These are phyloP conservation scores for Clonostachys solani DNA, from an alignment of 2,329 filamentous ascomycete species.

Conservation along the genomic window DNA sequence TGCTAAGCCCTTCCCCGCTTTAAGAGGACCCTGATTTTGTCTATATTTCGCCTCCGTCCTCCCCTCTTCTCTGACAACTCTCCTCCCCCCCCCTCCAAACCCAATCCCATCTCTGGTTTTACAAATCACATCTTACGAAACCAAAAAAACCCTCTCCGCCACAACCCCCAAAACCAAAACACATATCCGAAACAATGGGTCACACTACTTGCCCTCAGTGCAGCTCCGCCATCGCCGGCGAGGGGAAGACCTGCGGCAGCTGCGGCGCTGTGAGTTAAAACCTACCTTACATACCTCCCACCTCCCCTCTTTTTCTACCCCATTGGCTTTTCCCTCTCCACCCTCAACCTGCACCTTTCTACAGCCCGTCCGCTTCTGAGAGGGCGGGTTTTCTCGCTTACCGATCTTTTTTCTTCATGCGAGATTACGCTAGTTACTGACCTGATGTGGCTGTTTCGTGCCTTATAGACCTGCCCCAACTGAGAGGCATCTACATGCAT, in stretches of 20 bases:
- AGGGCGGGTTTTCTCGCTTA: too few relatives aligned
- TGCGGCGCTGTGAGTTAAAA: slow-evolving; percentile 52
- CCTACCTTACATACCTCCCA: background rate
- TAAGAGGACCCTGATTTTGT: background rate
- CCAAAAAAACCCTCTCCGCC: background rate
- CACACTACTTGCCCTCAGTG: slow-evolving; percentile 52
- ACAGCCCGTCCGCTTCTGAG: background rate
- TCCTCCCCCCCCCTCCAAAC: background rate
- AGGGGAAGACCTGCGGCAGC: slow-evolving; percentile 46
- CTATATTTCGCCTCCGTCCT: background rate
- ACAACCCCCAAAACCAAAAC: slow-evolving; percentile 1
- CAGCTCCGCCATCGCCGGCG: slow-evolving; percentile 36
- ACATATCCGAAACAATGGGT: slow-evolving; percentile 23
- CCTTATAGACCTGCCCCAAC: slow-evolving; percentile 22
- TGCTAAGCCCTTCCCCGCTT: background rate
- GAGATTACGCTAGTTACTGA: background rate
- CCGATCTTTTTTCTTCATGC: background rate
- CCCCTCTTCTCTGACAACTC: background rate
- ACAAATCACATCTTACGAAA: background rate
- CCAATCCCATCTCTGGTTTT: slow-evolving; percentile 9
- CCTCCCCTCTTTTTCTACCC: slow-evolving; percentile 1
- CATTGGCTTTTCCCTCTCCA: background rate
- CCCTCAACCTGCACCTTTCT: background rate
- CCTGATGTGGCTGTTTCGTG: background rate
- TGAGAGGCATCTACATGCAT: slow-evolving; percentile 6